These are phyloP conservation scores for Vinca minor DNA, from an alignment of 257 asterid species.

Conservation along the genomic window DNA sequence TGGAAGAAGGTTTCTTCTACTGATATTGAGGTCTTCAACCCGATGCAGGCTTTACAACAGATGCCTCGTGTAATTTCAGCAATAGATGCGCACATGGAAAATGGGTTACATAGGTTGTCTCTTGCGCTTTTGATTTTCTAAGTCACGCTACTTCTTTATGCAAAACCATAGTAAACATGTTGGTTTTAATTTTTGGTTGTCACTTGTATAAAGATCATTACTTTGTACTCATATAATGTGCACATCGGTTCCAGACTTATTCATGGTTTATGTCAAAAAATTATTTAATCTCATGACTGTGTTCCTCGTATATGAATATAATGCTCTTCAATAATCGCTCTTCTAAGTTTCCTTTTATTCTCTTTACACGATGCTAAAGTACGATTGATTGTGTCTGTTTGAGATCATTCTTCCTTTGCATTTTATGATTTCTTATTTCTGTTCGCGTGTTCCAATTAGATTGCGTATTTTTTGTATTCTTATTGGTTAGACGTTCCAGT, in stretches of 20 bases:
- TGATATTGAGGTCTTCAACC: conserved; percentile 11
- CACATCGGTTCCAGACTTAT: not conserved
- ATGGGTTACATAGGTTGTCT: conserved; percentile 56
- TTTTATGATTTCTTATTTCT: not conserved
- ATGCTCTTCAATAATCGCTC: not conserved
- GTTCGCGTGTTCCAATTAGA: not conserved
- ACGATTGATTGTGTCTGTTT: not conserved
- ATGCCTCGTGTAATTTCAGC: conserved; percentile 68
- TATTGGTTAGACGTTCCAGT: not conserved
- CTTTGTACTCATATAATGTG: not conserved
- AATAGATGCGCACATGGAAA: conserved; percentile 66
- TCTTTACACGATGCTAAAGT: not conserved
- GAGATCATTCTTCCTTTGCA: not conserved
- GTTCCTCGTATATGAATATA: not conserved
- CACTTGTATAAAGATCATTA: not conserved
- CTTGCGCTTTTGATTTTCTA: not conserved
- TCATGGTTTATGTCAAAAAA: not conserved
- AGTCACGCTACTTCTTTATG: not conserved
- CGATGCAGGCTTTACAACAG: conserved; percentile 55
- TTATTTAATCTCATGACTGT: not conserved
- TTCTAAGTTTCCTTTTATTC: not conserved
- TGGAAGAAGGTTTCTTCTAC: conserved; percentile 15
- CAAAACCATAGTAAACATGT: not conserved
- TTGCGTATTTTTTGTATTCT: not conserved
- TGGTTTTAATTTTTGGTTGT: not conserved